A percentile compares a stretch with the other conserved stretches of the same genome.
These are phyloP conservation scores for Pleurotus cornucopiae DNA, from an alignment of 768 basidiomycete genomes.

Conservation along the genomic window DNA sequence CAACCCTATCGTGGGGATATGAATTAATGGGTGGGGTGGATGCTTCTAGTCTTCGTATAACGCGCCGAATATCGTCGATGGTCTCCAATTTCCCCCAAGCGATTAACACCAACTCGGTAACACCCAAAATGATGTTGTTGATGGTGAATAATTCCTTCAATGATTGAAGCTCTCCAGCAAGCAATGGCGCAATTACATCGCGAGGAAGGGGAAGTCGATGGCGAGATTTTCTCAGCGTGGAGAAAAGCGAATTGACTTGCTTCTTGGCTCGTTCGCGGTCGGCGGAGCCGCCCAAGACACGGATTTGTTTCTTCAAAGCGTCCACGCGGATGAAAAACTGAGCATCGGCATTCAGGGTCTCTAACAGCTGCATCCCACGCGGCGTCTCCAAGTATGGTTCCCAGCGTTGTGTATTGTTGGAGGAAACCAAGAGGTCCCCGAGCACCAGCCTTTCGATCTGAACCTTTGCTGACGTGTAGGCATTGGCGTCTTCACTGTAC, in stretches of 20 bases:
- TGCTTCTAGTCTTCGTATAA: slow-evolving; percentile 16
- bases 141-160: slow-evolving; percentile 9
- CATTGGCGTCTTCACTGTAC: slow-evolving; percentile 27
- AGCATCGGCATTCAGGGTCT: slow-evolving; percentile 28
- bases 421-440: slow-evolving; percentile 29
- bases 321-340: slow-evolving; percentile 37
- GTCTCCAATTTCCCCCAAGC: slow-evolving; percentile 34
- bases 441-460: slow-evolving; percentile 32
- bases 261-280: slow-evolving; percentile 27
- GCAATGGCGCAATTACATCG: slow-evolving; percentile 27
- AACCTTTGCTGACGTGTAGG: slow-evolving; percentile 31
- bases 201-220: background rate
- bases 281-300: slow-evolving; percentile 31
- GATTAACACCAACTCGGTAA: slow-evolving; percentile 33
- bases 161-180: slow-evolving; percentile 24
- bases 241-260: slow-evolving; percentile 12
- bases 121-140: slow-evolving; percentile 41
- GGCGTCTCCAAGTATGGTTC: slow-evolving; percentile 42
- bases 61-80: slow-evolving; percentile 21
- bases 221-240: background rate
- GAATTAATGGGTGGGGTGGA: background rate
- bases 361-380: slow-evolving; percentile 33
- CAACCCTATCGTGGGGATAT: background rate
- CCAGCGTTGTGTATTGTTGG: slow-evolving; percentile 34
- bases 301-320: slow-evolving; percentile 29